These are phyloP conservation scores for Tilletia walkeri DNA, from an alignment of 1,284 basidiomycete species.

Conservation along the genomic window DNA sequence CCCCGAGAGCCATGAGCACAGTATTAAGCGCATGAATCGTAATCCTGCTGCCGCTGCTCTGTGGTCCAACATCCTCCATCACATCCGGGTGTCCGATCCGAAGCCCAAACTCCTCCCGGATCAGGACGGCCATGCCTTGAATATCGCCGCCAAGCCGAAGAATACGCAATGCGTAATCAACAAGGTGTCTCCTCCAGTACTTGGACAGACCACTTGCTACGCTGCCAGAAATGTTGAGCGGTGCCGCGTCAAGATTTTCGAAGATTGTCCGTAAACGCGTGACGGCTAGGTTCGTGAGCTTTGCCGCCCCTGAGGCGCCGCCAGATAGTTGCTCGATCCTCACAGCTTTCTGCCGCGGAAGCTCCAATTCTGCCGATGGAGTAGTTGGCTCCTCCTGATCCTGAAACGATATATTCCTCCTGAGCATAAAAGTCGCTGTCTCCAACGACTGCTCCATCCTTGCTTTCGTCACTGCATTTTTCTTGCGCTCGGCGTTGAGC, in stretches of 20 bases:
- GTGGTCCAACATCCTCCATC: not conserved
- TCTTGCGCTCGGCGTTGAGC: not conserved
- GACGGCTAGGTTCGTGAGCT: constrained; percentile 8
- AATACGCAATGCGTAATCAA: constrained; percentile 42
- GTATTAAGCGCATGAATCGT: constrained; percentile 50
- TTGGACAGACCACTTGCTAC: too few relatives aligned
- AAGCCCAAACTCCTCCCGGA: constrained; percentile 44
- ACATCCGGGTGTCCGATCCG: constrained; percentile 42
- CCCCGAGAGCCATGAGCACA: constrained; percentile 51
- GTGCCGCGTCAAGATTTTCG: not conserved
- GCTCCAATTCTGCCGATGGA: too few relatives aligned
- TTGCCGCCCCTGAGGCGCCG: constrained; percentile 25
- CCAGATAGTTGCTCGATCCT: not conserved
- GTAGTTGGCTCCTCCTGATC: too few relatives aligned
- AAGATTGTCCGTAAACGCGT: not conserved
- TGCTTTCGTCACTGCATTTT: not conserved
- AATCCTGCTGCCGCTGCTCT: constrained; percentile 21
- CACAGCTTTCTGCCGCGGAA: too few relatives aligned
- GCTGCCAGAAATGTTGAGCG: not conserved
- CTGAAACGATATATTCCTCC: too few relatives aligned
- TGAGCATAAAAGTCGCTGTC: too few relatives aligned
- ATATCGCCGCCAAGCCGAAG: constrained; percentile 46
- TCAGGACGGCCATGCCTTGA: constrained; percentile 36
- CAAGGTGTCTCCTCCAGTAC: constrained; percentile 25
- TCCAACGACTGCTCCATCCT: too few relatives aligned